phyloP scores from a whole-genome alignment of 164 flowering plant genomes.

The Stephania yunnanensis region DNA sequence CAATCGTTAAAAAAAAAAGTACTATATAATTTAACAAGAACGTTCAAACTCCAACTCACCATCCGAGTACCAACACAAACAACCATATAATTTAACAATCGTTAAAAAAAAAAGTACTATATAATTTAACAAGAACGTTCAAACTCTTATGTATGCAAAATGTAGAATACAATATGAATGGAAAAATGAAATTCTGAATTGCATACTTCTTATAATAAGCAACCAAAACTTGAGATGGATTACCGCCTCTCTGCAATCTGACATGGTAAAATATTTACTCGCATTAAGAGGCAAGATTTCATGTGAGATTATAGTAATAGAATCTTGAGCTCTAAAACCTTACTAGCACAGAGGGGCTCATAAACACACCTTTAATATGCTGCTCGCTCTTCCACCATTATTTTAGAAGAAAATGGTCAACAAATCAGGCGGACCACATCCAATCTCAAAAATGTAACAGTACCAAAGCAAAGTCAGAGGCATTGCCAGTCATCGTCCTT shows the following conservation, averaged over 20 bases:
- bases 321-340: no score
- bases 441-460: neutral
- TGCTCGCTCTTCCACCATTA: neutral
- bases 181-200: neutral
- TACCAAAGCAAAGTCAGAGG: neutral
- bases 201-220: neutral
- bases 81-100: no score
- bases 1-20: no score
- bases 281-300: no score
- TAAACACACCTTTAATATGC: neutral
- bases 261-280: neutral
- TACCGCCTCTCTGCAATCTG: neutral
- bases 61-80: no score
- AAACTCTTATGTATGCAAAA: neutral
- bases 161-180: neutral
- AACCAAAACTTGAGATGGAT: neutral
- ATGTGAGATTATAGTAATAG: no score
- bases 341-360: no score
- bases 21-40: no score
- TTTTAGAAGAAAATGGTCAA: neutral
- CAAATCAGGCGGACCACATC: neutral
- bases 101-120: neutral
- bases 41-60: no score
- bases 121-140: neutral
- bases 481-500: neutral